Base-by-base conservation (phyloP, 108 stramenopile species). In the Fistulifera pelliculosa region DNA sequence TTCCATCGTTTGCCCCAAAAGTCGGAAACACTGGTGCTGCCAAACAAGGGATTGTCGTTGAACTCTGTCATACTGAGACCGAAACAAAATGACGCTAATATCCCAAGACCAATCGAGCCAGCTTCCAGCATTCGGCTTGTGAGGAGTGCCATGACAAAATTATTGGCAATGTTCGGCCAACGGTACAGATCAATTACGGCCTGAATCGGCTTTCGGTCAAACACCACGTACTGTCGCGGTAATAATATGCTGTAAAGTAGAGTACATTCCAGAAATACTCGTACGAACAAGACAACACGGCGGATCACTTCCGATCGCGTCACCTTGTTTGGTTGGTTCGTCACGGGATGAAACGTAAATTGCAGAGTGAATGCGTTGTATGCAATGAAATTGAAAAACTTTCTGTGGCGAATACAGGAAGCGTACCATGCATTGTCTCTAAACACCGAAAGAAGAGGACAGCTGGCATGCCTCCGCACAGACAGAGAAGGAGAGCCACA, bases 1-100 rank as follows among this genome's bases (percentile, higher is more conserved):
- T 80, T 71, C 79, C 79, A 80, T 27, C 79, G 65, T 15, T 54
- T 56, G 0, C 79, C 73, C 79, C 79, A 80, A 45, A 80, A 80
- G 47, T 80, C 74, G 23, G 71, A 73, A 2, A 62, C 59, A 66
- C 62, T 64, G 11, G 70, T 48, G 11, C 27, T 17, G 10, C 24
- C 47, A 12, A 47, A 26, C 27, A 60, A 18, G 27, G 58, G 58
- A 49, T 26, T 27, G 41, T 49, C 19, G 35, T 49, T 44, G 19
- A 45, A 21, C 1, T 31, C 17, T 5, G 31, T 21, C 26, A 38
- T 27, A 13, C 38, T 21, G 1, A 49, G n/a, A 12, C 58, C 58
- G 14, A 45, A 15, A 15, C 18, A 14, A 2, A 57, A 44, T 1
- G 41, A 38, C 14, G 41, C 18, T 4, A 44, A 7, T 2, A 48